Percentiles rank a stretch among this genome's conserved stretches.
Conservation (phyloP, 2,329 filamentous ascomycete species). For the Aspergillus viridinutans region DNA sequence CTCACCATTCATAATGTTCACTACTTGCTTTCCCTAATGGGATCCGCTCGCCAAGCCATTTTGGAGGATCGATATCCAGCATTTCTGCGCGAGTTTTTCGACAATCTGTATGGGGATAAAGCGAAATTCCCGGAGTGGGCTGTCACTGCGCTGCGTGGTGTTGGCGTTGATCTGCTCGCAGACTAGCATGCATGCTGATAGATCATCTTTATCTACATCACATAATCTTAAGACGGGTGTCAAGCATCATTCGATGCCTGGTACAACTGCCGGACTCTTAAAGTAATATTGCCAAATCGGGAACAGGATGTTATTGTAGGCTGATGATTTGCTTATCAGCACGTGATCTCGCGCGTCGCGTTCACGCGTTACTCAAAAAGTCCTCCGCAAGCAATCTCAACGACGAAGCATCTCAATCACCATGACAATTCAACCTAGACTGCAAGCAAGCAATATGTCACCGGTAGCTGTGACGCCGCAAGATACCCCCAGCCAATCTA, state of each 20-base stretch:
- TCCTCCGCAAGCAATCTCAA: not conserved
- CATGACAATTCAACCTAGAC: not conserved
- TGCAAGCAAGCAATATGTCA: not conserved
- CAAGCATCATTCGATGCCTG: not conserved
- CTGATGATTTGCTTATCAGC: not conserved
- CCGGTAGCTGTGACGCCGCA: not conserved
- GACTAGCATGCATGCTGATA: conserved; percentile 12
- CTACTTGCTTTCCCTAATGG: conserved; percentile 85
- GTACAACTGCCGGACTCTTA: not conserved
- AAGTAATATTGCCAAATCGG: not conserved
- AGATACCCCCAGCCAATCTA: not conserved
- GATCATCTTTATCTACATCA: not conserved
- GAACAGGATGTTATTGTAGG: not conserved
- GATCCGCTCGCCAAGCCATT: conserved; percentile 68
- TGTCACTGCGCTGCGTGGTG: conserved; percentile 68
- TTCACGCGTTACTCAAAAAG: conserved; percentile 14
- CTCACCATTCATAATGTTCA: conserved; percentile 95
- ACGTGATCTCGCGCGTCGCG: conserved; percentile 28
- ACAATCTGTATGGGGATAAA: conserved; percentile 63
- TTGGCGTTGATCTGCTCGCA: conserved; percentile 70
- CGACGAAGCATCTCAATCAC: not conserved
- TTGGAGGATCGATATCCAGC: conserved; percentile 74
- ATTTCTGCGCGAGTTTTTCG: conserved; percentile 77
- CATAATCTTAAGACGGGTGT: not conserved
- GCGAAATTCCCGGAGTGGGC: conserved; percentile 76